Evolutionary conservation across 2,329 filamentous ascomycete species (phyloP).

Genomic region (Aureobasidium sp.): DNA sequence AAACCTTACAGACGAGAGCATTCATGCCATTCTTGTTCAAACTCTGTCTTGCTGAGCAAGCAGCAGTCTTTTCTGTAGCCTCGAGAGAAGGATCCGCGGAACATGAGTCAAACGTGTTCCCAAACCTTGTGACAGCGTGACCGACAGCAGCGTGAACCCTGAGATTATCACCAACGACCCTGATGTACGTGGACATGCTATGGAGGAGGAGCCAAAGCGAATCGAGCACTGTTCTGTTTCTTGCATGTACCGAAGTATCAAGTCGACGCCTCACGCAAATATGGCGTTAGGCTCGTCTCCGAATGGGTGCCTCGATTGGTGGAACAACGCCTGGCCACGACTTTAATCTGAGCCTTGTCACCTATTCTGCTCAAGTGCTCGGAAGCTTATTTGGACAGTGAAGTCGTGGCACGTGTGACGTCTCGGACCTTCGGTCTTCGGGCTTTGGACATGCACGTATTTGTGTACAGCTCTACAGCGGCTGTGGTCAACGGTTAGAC

Average conservation of each 20-base stretch:
- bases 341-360: constrained; percentile 6
- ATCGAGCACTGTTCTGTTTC: constrained; percentile 5
- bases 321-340: constrained; percentile 2
- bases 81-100: not conserved
- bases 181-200: not conserved
- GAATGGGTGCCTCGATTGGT: not conserved
- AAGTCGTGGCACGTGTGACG: not conserved
- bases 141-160: constrained; percentile 1
- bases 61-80: not conserved
- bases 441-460: constrained; percentile 1
- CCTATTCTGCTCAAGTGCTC: constrained; percentile 5
- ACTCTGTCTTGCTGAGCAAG: constrained; percentile 3
- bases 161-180: constrained; percentile 6
- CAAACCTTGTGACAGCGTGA: not conserved
- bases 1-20: constrained; percentile 1
- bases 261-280: not conserved
- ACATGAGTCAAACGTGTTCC: not conserved
- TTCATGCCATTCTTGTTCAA: not conserved
- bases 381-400: constrained; percentile 9
- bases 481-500: constrained; percentile 1
- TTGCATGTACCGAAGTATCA: constrained; percentile 11
- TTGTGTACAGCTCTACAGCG: constrained; percentile 9
- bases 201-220: not conserved
- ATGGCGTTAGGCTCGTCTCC: constrained; percentile 10
- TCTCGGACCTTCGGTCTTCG: constrained; percentile 6